Percentiles rank a stretch among this genome's conserved stretches.
Evolutionary conservation across 2,329 filamentous ascomycete genomes (phyloP).

Genomic region (Fusarium cyanostomum): DNA sequence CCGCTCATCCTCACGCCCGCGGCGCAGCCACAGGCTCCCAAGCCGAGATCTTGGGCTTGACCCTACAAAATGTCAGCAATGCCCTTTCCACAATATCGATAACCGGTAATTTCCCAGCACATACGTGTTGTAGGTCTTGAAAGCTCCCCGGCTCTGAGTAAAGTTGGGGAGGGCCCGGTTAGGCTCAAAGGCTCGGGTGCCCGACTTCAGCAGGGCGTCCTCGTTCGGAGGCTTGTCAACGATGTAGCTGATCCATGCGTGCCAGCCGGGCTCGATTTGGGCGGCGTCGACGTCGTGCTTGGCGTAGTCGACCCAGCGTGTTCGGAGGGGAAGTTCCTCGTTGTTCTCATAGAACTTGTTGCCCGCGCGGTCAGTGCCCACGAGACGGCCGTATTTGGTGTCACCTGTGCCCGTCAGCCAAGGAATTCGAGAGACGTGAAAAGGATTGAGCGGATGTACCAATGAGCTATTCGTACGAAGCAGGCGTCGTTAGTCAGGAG

Average conservation of each 20-base stretch:
- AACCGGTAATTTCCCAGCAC: too few relatives aligned
- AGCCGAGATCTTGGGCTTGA: conserved; percentile 62
- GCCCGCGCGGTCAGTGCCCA: conserved; percentile 88
- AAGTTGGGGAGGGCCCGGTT: conserved; percentile 75
- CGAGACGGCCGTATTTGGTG: conserved; percentile 89
- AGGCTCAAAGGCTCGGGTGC: conserved; percentile 79
- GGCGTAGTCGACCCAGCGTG: conserved; percentile 98
- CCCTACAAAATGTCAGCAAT: conserved; percentile 49
- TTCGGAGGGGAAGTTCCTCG: conserved; percentile 94
- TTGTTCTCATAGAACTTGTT: conserved; percentile 99
- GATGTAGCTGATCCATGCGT: conserved; percentile 95
- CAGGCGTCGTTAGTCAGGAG: conserved; percentile 36
- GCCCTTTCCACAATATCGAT: neutral
- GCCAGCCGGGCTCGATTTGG: conserved; percentile 96
- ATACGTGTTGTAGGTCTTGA: conserved; percentile 95
- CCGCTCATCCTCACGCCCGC: conserved; percentile 43
- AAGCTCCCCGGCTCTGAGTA: conserved; percentile 81
- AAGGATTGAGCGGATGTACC: conserved; percentile 51
- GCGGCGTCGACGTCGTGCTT: conserved; percentile 82
- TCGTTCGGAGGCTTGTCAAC: conserved; percentile 85
- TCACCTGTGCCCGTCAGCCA: conserved; percentile 72
- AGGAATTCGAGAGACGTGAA: neutral
- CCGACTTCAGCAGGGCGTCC: conserved; percentile 76
- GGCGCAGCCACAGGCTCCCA: conserved; percentile 61
- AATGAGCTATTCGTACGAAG: conserved; percentile 59